A percentile compares a stretch with the other conserved stretches of the same genome.
These are phyloP conservation scores for Macrotyloma uniflorum DNA, from an alignment of 306 rosid genomes.

Conservation along the genomic window DNA sequence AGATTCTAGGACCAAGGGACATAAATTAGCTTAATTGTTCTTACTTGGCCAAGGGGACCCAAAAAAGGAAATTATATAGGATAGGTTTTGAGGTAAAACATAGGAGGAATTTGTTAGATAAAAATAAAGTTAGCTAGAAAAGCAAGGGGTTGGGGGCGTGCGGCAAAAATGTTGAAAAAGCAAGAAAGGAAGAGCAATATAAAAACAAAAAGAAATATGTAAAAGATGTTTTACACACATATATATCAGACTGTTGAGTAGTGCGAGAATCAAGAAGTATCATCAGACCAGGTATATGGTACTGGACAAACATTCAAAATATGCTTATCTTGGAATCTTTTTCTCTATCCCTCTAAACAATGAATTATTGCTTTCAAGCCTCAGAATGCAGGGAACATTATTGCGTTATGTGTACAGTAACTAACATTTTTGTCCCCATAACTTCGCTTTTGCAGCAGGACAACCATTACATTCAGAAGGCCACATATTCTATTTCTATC, in stretches of 20 bases:
- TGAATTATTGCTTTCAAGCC: constrained; percentile 50
- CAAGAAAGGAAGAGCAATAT: constrained; percentile 44
- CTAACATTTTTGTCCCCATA: constrained; percentile 54
- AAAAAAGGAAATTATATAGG: neutral
- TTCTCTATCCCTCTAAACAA: constrained; percentile 44
- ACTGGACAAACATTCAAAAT: constrained; percentile 54
- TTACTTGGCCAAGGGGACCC: neutral
- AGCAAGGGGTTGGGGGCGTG: constrained; percentile 39
- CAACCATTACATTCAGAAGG: constrained; percentile 47
- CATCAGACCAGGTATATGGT: constrained; percentile 46
- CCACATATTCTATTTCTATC: constrained; percentile 40
- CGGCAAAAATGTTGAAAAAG: constrained; percentile 44
- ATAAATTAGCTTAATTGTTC: neutral
- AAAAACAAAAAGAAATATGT: constrained; percentile 48
- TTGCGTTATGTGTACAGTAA: constrained; percentile 50
- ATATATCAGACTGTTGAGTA: constrained; percentile 35
- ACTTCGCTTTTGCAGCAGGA: constrained; percentile 50
- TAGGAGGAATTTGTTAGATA: constrained; percentile 11
- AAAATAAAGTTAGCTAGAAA: constrained; percentile 28
- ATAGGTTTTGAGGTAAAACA: constrained; percentile 17
- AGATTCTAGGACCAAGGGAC: neutral
- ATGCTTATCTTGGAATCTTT: constrained; percentile 79
- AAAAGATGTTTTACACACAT: constrained; percentile 33
- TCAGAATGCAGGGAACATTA: constrained; percentile 47
- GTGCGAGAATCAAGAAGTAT: constrained; percentile 50